Base-by-base conservation (phyloP, 495 filamentous ascomycete species). In the Trichodelitschia bisporula region DNA sequence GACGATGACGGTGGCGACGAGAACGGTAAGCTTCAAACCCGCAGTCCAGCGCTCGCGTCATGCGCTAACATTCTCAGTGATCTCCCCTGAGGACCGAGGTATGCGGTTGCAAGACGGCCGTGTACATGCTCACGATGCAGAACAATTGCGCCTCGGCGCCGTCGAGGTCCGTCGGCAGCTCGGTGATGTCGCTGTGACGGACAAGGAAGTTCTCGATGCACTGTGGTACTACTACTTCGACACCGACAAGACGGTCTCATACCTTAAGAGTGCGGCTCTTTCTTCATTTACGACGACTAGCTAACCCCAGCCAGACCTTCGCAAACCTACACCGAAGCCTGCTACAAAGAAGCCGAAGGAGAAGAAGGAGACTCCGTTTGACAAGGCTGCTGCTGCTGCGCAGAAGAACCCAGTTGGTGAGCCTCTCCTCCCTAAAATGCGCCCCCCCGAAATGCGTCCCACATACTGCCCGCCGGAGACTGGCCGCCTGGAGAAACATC, bases 201-300 rank as follows among this genome's bases (percentile, higher is more conserved):
- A 67, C 28, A 54, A 64, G 19, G 72, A 89, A 35, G 82, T 91
- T 25, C 62, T 90, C 46, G 89, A 95, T 31, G 62, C 80, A 0
- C 48, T 97, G 18, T 97, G 80, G 78, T 66, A 95, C 48, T 93
- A 92, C 48, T 97, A 83, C 49, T 93, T 77, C 44, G 84, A 97
- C 46, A 58, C 91, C 16, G 66, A 67, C 16, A 91, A 93, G 45
- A 64, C 77, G 0, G 71, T 82, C 13, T 57, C 64, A 34, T 91
- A 84, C 43, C 50, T 97, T 21, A 55, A 67, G 26, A 65, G 70
- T 67, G 69, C 15, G 41, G 15, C n/a, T 16, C n/a, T 10, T 29
- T 15, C 26, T 14, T 29, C 4, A 2, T 11, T 13, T 24, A 18
- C 10, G 3, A 13, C 5, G 4, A 9, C 4, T 13, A 19, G 17